Evolutionary conservation across 768 basidiomycete genomes (phyloP).

Genomic region (Ramaria rubella): DNA sequence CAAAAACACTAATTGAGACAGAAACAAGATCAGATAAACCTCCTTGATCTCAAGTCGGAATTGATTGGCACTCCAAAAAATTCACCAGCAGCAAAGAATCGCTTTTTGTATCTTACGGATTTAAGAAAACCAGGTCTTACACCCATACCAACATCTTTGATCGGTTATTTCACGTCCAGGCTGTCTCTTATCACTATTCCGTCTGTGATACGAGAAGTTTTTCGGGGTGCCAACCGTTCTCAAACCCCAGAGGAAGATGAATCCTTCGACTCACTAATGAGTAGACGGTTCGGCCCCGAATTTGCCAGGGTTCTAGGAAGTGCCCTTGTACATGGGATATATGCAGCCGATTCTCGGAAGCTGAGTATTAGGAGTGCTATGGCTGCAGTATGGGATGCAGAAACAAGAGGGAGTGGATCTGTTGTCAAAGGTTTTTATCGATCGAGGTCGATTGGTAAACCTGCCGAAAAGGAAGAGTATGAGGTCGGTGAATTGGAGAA

Average conservation of each 20-base stretch:
- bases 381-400: conserved; percentile 64
- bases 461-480: conserved; percentile 27
- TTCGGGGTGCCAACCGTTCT: conserved; percentile 27
- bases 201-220: conserved; percentile 52
- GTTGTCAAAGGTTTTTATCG: conserved; percentile 54
- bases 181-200: conserved; percentile 43
- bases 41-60: conserved; percentile 53
- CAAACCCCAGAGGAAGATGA: conserved; percentile 56
- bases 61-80: conserved; percentile 61
- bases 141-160: conserved; percentile 38
- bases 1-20: conserved; percentile 9
- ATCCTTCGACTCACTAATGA: conserved; percentile 70
- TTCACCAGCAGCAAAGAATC: conserved; percentile 68
- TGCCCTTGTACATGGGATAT: conserved; percentile 87
- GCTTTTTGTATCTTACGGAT: conserved; percentile 60
- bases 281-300: conserved; percentile 61
- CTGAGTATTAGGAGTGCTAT: conserved; percentile 77
- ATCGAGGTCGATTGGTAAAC: conserved; percentile 10
- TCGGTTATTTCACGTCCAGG: conserved; percentile 31
- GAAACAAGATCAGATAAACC: conserved; percentile 52
- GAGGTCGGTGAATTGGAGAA: conserved; percentile 43
- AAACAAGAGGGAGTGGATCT: conserved; percentile 61
- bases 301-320: conserved; percentile 73
- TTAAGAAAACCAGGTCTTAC: conserved; percentile 40
- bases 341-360: conserved; percentile 74